Conservation (phyloP, 495 filamentous ascomycete species). For the Neurospora intermedia region DNA sequence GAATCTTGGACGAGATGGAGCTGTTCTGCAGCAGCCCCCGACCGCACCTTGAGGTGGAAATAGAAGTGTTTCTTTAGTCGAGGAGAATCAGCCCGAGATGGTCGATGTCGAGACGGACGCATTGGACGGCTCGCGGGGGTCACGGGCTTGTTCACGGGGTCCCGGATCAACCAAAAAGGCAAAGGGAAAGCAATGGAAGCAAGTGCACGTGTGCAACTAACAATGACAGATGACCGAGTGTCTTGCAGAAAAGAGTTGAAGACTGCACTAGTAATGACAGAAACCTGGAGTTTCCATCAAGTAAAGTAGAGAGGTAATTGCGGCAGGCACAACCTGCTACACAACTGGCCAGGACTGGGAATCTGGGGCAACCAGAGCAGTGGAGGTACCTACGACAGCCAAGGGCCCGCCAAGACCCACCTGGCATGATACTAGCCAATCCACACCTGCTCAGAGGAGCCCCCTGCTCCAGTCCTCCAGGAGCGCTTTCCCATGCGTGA, state of each 20-base stretch:
- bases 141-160: neutral
- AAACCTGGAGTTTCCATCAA: neutral
- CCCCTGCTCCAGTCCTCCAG: neutral
- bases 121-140: neutral
- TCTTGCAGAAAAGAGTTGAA: neutral
- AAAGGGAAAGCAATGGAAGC: neutral
- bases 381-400: neutral
- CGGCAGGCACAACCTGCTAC: no score
- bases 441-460: neutral
- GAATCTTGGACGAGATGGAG: constrained; percentile 47
- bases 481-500: neutral
- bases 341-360: neutral
- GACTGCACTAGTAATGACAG: neutral
- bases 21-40: constrained; percentile 51
- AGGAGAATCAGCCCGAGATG: constrained; percentile 1
- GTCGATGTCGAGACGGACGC: constrained; percentile 2
- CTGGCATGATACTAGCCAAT: neutral
- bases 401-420: neutral
- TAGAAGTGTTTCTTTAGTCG: constrained; percentile 5
- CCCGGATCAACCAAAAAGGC: neutral
- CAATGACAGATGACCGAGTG: neutral
- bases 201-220: neutral
- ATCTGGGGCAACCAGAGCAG: neutral
- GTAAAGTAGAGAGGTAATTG: no score
- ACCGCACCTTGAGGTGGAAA: constrained; percentile 22